Conservation (phyloP, 208 protist species). For the Wallacemonas sp. region DNA sequence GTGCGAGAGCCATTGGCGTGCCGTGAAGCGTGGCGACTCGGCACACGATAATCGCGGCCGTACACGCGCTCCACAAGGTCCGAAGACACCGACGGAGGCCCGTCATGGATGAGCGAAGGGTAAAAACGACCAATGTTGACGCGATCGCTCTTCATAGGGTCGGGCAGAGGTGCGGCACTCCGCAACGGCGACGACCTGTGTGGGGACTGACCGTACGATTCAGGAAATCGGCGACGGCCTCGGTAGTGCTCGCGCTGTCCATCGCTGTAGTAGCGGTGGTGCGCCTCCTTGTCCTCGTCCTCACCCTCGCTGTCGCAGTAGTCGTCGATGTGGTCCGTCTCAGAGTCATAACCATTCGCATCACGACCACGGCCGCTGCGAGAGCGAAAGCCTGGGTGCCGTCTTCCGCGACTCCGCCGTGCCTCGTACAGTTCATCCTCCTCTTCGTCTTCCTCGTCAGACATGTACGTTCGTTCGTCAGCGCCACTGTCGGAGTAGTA, state of each 20-base stretch:
- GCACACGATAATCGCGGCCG: not conserved
- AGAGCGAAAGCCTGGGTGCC: too few species aligned
- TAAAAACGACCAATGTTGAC: constrained; percentile 5
- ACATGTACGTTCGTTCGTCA: not conserved
- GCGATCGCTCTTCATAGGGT: not conserved
- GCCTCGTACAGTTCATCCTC: too few species aligned
- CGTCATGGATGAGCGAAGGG: not conserved
- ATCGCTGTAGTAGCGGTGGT: not conserved
- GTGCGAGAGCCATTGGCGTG: not conserved
- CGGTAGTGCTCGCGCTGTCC: constrained; percentile 8
- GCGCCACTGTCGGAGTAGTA: not conserved
- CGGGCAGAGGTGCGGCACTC: not conserved
- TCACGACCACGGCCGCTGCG: not conserved
- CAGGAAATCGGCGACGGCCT: not conserved
- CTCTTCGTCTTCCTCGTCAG: not conserved
- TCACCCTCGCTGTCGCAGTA: not conserved
- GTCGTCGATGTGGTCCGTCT: not conserved
- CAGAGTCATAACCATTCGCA: not conserved
- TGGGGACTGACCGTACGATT: not conserved
- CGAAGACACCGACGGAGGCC: not conserved
- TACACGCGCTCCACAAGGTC: not conserved
- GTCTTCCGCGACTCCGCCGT: too few species aligned
- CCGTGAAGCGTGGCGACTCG: not conserved
- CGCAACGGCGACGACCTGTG: not conserved
- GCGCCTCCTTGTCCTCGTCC: not conserved